These are phyloP conservation scores for Russula emetica DNA, from an alignment of 768 basidiomycete genomes.

Conservation along the genomic window DNA sequence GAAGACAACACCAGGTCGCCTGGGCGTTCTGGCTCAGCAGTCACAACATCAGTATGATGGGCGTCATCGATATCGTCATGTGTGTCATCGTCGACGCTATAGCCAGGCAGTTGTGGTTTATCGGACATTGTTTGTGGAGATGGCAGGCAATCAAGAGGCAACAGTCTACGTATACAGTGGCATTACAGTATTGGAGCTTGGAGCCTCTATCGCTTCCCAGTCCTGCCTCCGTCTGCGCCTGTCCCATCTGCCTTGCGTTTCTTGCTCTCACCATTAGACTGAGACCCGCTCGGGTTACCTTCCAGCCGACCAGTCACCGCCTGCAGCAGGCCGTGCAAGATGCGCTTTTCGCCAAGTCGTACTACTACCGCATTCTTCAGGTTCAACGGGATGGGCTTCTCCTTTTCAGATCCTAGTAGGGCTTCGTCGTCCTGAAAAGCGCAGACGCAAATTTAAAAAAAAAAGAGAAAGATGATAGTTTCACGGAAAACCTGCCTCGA, in stretches of 20 bases:
- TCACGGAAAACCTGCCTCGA: conserved; percentile 47
- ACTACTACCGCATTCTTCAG: conserved; percentile 64
- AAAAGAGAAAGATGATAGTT: not conserved
- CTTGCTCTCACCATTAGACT: not conserved
- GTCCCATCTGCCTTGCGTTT: conserved; percentile 17
- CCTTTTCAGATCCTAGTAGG: conserved; percentile 34
- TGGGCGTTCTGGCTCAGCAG: conserved; percentile 1
- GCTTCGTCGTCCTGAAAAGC: conserved; percentile 47
- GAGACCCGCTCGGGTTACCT: not conserved
- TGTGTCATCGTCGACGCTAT: conserved; percentile 21
- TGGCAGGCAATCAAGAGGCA: not conserved
- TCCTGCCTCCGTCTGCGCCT: not conserved
- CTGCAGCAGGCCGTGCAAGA: conserved; percentile 39
- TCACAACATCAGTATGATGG: not conserved
- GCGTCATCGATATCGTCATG: conserved; percentile 5
- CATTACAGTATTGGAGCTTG: too few relatives aligned
- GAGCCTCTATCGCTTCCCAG: conserved; percentile 1
- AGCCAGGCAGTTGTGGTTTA: conserved; percentile 9
- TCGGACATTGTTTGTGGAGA: conserved; percentile 13
- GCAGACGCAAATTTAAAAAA: not conserved
- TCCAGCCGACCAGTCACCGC: not conserved
- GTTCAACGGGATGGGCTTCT: conserved; percentile 38
- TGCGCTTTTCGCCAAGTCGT: conserved; percentile 74
- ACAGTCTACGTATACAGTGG: not conserved
- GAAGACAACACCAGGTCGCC: not conserved